Conservation (phyloP, 2,329 filamentous ascomycete species). For the Penicillium brevicompactum region DNA sequence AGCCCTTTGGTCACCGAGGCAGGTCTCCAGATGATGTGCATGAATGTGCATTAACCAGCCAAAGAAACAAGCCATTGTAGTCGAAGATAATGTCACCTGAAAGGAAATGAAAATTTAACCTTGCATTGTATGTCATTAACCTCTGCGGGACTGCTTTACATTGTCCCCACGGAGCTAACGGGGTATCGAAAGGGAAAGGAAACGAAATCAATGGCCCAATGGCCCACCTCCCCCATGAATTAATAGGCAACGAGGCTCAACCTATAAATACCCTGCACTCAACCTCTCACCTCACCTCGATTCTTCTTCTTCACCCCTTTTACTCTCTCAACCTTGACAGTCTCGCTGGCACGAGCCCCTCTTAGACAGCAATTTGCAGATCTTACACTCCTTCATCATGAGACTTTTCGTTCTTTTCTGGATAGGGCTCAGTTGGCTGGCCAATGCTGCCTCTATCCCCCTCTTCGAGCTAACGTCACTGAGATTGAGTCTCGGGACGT, state of each 20-base stretch:
- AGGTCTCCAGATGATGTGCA: not conserved
- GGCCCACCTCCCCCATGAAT: not conserved
- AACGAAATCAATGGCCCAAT: too few species aligned
- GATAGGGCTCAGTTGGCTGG: slow-evolving; percentile 15
- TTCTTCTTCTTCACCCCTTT: not conserved
- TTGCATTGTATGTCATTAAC: too few species aligned
- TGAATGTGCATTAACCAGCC: not conserved
- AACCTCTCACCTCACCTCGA: not conserved
- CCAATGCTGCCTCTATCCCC: slow-evolving; percentile 13
- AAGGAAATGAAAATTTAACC: too few species aligned
- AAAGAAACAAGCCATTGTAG: not conserved
- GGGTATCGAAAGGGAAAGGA: too few species aligned
- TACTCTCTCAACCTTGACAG: not conserved
- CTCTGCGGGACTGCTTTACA: too few species aligned
- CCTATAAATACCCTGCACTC: slow-evolving; percentile 15
- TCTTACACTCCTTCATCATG: slow-evolving; percentile 12
- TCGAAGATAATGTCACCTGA: too few species aligned
- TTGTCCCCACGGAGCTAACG: too few species aligned
- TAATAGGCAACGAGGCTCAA: not conserved
- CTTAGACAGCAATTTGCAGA: not conserved
- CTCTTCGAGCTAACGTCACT: slow-evolving; percentile 1
- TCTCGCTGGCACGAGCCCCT: slow-evolving; percentile 13
- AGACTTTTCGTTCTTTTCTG: slow-evolving; percentile 9
- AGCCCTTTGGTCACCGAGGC: not conserved
- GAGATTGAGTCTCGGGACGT: slow-evolving; percentile 13